These are phyloP conservation scores for Xanthoconium separans DNA, from an alignment of 1,284 basidiomycete genomes.

Conservation along the genomic window DNA sequence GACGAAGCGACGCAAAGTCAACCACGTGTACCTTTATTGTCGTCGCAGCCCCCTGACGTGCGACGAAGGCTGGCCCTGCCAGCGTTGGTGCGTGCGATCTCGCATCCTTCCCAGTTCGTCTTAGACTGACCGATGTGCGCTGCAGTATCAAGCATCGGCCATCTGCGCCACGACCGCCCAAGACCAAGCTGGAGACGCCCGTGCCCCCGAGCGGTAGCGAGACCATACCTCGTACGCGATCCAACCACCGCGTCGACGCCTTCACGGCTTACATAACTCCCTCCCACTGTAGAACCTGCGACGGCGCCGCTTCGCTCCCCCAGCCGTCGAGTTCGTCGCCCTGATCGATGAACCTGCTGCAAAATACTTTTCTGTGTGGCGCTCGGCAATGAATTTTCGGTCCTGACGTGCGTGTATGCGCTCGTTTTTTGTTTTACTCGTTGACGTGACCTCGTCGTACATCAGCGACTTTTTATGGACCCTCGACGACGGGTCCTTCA, in stretches of 20 bases:
- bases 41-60: constrained; percentile 93
- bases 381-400: constrained; percentile 78
- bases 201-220: constrained; percentile 32
- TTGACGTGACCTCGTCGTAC: constrained; percentile 1
- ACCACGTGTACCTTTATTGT: constrained; percentile 93
- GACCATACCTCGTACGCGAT: constrained; percentile 15
- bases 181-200: constrained; percentile 40
- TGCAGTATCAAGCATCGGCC: constrained; percentile 86
- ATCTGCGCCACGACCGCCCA: constrained; percentile 78
- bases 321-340: constrained; percentile 39
- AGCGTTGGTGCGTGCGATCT: constrained; percentile 71
- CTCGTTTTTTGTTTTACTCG: not conserved
- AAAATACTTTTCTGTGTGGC: constrained; percentile 62
- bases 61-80: constrained; percentile 86
- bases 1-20: constrained; percentile 76
- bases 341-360: constrained; percentile 54
- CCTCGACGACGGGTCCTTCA: constrained; percentile 71
- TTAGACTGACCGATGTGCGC: constrained; percentile 3
- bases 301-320: constrained; percentile 31
- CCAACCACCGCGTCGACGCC: too few relatives aligned
- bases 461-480: constrained; percentile 78
- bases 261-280: too few relatives aligned
- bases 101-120: not conserved
- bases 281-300: constrained; percentile 37
- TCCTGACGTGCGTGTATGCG: constrained; percentile 60